Conservation (phyloP, 257 asterid species). For the Solanum pinnatisectum region DNA sequence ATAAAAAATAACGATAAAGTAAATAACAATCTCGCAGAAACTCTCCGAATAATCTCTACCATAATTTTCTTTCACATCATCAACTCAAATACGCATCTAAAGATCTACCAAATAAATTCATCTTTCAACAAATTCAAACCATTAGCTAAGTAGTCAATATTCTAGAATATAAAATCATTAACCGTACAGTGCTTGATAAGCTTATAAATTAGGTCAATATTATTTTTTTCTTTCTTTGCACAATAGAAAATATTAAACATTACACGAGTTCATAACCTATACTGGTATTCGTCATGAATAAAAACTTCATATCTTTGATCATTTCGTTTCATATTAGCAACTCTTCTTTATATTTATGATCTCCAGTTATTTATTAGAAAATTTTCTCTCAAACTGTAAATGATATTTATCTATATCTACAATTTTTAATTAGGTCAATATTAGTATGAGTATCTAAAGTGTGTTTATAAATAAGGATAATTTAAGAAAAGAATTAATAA, state of each 20-base stretch:
- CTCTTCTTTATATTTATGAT: no score
- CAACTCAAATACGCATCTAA: background rate
- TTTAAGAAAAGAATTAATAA: background rate
- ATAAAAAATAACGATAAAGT: background rate
- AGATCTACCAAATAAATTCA: background rate
- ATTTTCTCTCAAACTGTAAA: accelerated
- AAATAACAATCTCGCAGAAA: background rate
- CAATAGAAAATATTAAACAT: background rate
- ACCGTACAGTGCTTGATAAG: background rate
- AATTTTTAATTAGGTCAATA: background rate
- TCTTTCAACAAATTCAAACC: background rate
- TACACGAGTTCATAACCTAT: no score
- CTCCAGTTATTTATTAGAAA: accelerated
- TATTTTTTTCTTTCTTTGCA: background rate
- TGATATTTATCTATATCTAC: no score
- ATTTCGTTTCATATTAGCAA: no score
- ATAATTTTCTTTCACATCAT: background rate
- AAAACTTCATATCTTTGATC: no score
- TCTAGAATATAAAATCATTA: background rate
- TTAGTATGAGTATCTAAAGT: background rate
- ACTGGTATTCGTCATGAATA: accelerated
- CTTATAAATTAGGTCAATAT: background rate
- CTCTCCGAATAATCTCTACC: background rate
- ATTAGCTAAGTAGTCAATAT: background rate
- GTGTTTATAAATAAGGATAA: background rate